Evolutionary conservation across 495 filamentous ascomycete species (phyloP), one percentile per base, ranked within the genome.

Genomic region (Talaromyces thailandensis): DNA sequence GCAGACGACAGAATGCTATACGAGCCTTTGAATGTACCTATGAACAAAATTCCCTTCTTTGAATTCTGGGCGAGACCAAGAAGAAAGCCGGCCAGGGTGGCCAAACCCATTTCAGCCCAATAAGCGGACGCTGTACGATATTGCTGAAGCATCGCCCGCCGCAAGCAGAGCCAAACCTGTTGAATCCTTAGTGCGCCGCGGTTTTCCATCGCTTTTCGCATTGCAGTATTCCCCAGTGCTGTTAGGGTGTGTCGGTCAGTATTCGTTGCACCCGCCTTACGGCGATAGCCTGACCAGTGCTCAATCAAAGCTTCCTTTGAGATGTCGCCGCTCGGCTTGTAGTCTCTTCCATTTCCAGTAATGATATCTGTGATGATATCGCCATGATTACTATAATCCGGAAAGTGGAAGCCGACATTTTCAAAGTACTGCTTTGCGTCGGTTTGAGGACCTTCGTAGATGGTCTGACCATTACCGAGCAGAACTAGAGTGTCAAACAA

Each of bases 401-500:
- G 31, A 53, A 70, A 67, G 8, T 83, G 72, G 66, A 89, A 91
- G 8, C 90, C 90, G 14, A 92, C 79, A 0, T 82, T 78, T 67
- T 91, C 87, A 61, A 93, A 92, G 67, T 91, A 90, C 7, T 72
- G 70, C 56, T 85, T 71, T 3, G 88, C 88, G 56, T 88, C 82
- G 0, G 70, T 71, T 5, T 83, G 73, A 0, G 85, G 83, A 0
- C 90, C 90, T 61, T 88, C 88, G 73, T 87, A 93, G 1, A 92
- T 84, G 66, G 90, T 80, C 23, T 72, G 79, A 8, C 90, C 89
- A 21, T 80, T 75, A 59, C 91, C 84, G 61, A 93, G 85, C 31
- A 92, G 82, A 55, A 90, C 66, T 16, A 92, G 85, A 67, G 90
- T 90, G 73, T 93, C 89, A 65, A 94, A 92, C 40, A 84, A 79